Base-by-base conservation (phyloP, 495 filamentous ascomycete genomes). In the Xanthoparmelia taractica region DNA sequence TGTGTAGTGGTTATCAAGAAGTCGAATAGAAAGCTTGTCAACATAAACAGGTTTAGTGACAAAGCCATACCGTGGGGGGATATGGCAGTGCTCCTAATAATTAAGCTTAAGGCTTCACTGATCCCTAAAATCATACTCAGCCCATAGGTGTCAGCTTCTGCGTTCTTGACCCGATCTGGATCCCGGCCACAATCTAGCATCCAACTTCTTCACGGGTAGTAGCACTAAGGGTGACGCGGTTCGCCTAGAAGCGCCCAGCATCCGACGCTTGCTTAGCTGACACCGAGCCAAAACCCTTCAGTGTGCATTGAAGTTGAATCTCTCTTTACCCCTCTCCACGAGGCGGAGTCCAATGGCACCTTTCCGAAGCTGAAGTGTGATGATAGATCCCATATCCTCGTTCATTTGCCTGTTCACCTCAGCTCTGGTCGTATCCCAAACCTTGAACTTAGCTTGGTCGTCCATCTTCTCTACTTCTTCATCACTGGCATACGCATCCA, bases 321-420 rank as follows among this genome's bases (percentile, higher is more conserved):
- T 73, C 76, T 88, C 86, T 43, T 76, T 71, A 5, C 86, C 86
- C 63, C 84, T 81, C 77, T 68, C 80, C 12, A 87, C 85, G 29
- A 89, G 69, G 66, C 87, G 68, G 23, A 89, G 66, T 0, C 85
- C 84, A 25, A 90, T 80, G 61, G 79, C 70, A 27, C 79, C 78
- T 23, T 73, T 77, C 57, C 80, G 73, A 65, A 90, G 73, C 73
- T 88, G 84, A 54, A 89, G 73, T 57, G 87, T 89, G 61, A 89
- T 77, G 12, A 84, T 73, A 31, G 68, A 68, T 25, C 76, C 72
- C 66, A 77, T 79, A 8, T 80, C 79, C 31, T 75, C 64, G 17
- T 54, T 54, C 27, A 54, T 33, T 38, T 78, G 72, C 27, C 72
- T 68, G 38, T 76, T 67, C 17, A 78, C 79, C 60, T 78, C 75